A percentile compares a stretch with the other conserved stretches of the same genome.
Evolutionary conservation across 495 filamentous ascomycete genomes (phyloP).

Genomic region (Lasiosphaeria hispida): DNA sequence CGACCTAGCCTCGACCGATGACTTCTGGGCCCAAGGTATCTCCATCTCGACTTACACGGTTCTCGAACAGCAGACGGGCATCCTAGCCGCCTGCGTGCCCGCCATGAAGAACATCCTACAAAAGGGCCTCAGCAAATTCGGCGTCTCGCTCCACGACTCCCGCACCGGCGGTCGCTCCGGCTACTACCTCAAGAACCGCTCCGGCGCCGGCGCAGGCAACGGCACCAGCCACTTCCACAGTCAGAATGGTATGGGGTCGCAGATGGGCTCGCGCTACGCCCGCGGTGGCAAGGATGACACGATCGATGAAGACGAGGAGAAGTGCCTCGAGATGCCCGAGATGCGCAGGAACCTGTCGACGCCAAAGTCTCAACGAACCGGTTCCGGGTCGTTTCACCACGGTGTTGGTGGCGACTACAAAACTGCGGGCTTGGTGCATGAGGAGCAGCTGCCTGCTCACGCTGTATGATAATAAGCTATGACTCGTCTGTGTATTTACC

Average conservation of each 20-base stretch:
- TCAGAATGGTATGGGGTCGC: not conserved
- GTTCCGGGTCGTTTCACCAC: too few relatives aligned
- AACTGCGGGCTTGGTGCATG: too few relatives aligned
- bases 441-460: too few relatives aligned
- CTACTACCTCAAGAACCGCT: conserved; percentile 10
- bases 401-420: too few relatives aligned
- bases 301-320: conserved; percentile 20
- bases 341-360: conserved; percentile 16
- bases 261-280: not conserved
- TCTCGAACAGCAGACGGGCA: conserved; percentile 24
- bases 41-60: conserved; percentile 27
- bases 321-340: conserved; percentile 19
- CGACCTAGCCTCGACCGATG: conserved; percentile 9
- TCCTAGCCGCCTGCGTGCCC: conserved; percentile 28
- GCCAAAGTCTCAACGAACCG: conserved; percentile 4
- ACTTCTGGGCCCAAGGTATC: conserved; percentile 20
- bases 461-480: too few relatives aligned
- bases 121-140: not conserved
- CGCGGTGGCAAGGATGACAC: conserved; percentile 6
- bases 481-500: too few relatives aligned
- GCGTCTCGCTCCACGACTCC: conserved; percentile 20
- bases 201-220: not conserved
- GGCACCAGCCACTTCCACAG: not conserved
- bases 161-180: conserved; percentile 7
- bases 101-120: conserved; percentile 10